These are phyloP conservation scores for Tremella fuciformis DNA, from an alignment of 768 basidiomycete species.

Conservation along the genomic window DNA sequence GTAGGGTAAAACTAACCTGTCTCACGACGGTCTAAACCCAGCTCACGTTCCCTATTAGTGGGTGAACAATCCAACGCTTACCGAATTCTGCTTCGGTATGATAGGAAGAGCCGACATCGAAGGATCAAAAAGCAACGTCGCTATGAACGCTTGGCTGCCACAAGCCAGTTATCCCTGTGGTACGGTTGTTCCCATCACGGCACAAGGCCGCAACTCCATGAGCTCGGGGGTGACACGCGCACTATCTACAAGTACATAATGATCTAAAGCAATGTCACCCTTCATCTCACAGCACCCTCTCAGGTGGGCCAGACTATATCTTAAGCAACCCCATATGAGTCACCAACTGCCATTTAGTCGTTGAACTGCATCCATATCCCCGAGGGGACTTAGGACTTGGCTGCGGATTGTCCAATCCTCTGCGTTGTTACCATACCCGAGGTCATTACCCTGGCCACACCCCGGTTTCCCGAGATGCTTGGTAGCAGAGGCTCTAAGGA, in stretches of 20 bases:
- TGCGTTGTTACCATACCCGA: slow-evolving; percentile 1
- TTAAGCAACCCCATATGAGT: background rate
- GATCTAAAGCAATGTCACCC: too few relatives aligned
- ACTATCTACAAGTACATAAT: too few relatives aligned
- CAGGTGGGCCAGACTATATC: background rate
- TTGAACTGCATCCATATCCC: slow-evolving; percentile 1
- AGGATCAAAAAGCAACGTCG: slow-evolving; percentile 79
- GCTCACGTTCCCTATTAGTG: slow-evolving; percentile 65
- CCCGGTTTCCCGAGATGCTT: background rate
- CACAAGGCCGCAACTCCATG: background rate
- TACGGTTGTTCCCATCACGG: slow-evolving; percentile 28
- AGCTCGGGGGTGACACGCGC: background rate
- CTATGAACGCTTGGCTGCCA: slow-evolving; percentile 80
- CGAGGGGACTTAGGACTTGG: background rate
- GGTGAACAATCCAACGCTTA: slow-evolving; percentile 79
- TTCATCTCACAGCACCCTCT: slow-evolving; percentile 1
- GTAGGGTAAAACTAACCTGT: slow-evolving; percentile 84
- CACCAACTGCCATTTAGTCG: background rate
- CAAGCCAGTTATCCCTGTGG: slow-evolving; percentile 77
- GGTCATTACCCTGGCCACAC: background rate
- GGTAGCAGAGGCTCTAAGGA: background rate
- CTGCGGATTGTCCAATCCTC: slow-evolving; percentile 1
- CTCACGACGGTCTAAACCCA: slow-evolving; percentile 80
- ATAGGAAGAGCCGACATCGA: slow-evolving; percentile 79
- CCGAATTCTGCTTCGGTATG: slow-evolving; percentile 76